A percentile compares a stretch with the other conserved stretches of the same genome.
Conservation (phyloP, 129 eudicot genomes). For the Glebionis coronaria region DNA sequence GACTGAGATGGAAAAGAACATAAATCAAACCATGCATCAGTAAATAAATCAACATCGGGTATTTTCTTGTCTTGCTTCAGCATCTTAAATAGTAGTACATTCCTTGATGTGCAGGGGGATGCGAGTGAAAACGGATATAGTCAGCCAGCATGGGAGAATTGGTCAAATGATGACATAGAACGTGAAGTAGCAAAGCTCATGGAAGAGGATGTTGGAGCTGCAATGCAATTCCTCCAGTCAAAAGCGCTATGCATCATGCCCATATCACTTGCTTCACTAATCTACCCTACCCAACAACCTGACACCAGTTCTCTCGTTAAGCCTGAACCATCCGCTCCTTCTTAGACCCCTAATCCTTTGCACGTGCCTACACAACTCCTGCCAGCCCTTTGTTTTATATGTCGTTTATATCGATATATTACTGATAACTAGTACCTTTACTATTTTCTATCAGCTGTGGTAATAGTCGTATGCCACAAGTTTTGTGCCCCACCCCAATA, state of each 20-base stretch:
- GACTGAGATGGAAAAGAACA: neutral
- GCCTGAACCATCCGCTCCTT: conserved; percentile 69
- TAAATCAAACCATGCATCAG: neutral
- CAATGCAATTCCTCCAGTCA: conserved; percentile 93
- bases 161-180: conserved; percentile 90
- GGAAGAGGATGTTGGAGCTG: conserved; percentile 97
- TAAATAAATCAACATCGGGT: neutral
- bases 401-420: conserved; percentile 5
- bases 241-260: conserved; percentile 98
- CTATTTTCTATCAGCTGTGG: conserved; percentile 19
- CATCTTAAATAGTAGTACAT: neutral
- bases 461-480: conserved; percentile 34
- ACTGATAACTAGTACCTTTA: conserved; percentile 9
- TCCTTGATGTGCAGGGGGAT: conserved; percentile 36
- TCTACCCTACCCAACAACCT: conserved; percentile 63
- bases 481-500: conserved; percentile 2
- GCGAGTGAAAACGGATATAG: conserved; percentile 41
- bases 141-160: conserved; percentile 78
- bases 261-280: conserved; percentile 78
- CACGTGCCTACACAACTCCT: conserved; percentile 62
- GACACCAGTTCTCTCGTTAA: conserved; percentile 54
- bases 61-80: neutral
- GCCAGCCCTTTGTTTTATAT: conserved; percentile 14
- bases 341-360: conserved; percentile 35
- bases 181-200: conserved; percentile 84